Base-by-base conservation (phyloP, 2,329 filamentous ascomycete genomes). In the Xylaria polymorpha region DNA sequence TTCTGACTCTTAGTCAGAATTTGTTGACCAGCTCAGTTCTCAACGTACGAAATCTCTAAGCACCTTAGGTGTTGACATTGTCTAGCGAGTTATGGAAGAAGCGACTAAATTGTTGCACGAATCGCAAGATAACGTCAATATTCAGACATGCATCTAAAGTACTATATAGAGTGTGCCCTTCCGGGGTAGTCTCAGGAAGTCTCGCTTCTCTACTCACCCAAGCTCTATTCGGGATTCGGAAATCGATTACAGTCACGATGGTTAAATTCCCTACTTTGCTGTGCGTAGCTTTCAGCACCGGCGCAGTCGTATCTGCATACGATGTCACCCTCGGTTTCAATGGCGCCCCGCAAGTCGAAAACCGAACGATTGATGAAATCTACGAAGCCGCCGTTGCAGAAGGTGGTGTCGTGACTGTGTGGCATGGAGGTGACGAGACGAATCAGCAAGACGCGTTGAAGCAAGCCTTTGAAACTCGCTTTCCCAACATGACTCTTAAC, bases 361-460 rank as follows among this genome's bases (percentile, higher is more conserved):
- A 61, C 37, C 62, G 66, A 53, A 68, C 66, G 2, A 66, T 68
- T 39, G 57, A 68, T n/a, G 66, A 68, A n/a, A 68, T 68, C 39
- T 68, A 68, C 62, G 37, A 61, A 41, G 66, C 66, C 14, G 66
- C 66, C n/a, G 35, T 68, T 32, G 62, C 62, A 6, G 66, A 68
- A 29, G 66, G 66, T 22, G 66, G 62, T 8, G 20, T 68, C 51
- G 66, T 68, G 29, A 68, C 66, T 0, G 22, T 61, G 9, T 68
- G 66, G 66, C 66, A 68, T 7, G 66, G 66, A 5, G 66, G 66
- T 10, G 66, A 68, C 62, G 66, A 68, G 62, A 53, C 20, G 37
- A 41, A 58, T 35, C 66, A 68, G 58, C 62, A 68, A 59, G 51
- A 66, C 20, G 2, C 7, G 12, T 46, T 68, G 29, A 68, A 68